phyloP scores from a whole-genome alignment of 371 early-diverging fungal genomes.

The Dichotomocladium elegans region DNA sequence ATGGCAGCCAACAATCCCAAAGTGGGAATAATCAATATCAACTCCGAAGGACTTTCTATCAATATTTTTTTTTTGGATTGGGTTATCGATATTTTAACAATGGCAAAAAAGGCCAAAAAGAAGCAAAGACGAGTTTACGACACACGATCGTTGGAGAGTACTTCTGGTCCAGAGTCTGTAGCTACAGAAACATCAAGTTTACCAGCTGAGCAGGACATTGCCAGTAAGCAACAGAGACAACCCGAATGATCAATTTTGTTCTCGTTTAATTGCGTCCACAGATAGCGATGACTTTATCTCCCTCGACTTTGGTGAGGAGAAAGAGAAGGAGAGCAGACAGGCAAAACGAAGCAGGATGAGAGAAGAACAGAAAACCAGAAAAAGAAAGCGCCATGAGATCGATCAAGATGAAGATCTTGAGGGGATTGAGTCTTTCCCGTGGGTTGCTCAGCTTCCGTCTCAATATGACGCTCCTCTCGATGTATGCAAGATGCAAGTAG shows the following conservation, averaged over 20 bases:
- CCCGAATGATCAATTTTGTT: background rate
- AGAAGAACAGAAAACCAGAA: background rate
- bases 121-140: background rate
- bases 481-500: background rate
- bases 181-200: background rate
- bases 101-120: background rate
- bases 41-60: background rate
- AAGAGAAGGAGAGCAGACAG: background rate
- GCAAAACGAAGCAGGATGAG: background rate
- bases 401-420: background rate
- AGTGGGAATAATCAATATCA: too few species aligned
- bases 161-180: background rate
- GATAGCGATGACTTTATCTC: constrained; percentile 4
- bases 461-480: background rate
- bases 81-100: too few species aligned
- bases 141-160: background rate
- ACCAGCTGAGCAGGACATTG: background rate
- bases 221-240: background rate
- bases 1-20: too few species aligned
- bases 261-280: background rate
- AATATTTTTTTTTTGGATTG: background rate
- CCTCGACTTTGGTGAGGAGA: background rate
- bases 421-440: background rate
- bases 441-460: background rate
- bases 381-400: background rate